Evolutionary conservation across 2,329 filamentous ascomycete species (phyloP), one percentile per base, ranked within the genome.

Genomic region (Colletotrichum lupini): DNA sequence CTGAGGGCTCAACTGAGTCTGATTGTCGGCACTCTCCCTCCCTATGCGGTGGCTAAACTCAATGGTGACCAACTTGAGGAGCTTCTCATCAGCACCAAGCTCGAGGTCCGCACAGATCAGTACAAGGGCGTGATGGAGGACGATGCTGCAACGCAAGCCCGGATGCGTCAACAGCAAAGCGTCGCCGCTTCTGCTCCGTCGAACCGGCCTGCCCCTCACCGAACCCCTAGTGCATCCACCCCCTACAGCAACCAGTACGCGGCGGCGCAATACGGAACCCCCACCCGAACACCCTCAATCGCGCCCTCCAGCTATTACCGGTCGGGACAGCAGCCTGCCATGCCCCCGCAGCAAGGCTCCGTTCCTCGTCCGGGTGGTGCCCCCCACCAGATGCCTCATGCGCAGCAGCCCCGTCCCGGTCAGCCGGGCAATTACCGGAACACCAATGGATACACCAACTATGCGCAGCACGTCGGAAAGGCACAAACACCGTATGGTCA

Each of bases 1-100:
- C 87, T 98, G 65, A 95, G 93, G 79, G 89, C 92, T 4, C 94
- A 95, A 79, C 85, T 98, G 24, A 86, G 90, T 0, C 85, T 95
- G 35, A 90, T 97, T 75, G 89, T 97, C 73, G 88, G 92, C 76
- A 91, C 89, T 52, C 84, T 98, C 12, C 95, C 95, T 1, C 95
- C 95, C 1, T 97, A 95, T 79, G 94, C 93, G 1, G 93, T 98
- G 28, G 92, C 95, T 6, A 96, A 97, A 78, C 85, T 98, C 74
- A 92, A 97, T 77, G 95, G 95, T 11, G 93, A 97, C 79, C 93
- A 95, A 80, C 84, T 97, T n/a, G 92, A 92, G 35, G 93, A 95
- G 71, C 85, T 98, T 60, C 92, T 94, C 75, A 93, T 97, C 79
- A 96, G 92, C 83, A 94, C 91, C 58, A 94, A 91, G 79, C 89